Evolutionary conservation across 441 rosid genomes (phyloP), one percentile per base, ranked within the genome.

Genomic region (Codiaeum variegatum): DNA sequence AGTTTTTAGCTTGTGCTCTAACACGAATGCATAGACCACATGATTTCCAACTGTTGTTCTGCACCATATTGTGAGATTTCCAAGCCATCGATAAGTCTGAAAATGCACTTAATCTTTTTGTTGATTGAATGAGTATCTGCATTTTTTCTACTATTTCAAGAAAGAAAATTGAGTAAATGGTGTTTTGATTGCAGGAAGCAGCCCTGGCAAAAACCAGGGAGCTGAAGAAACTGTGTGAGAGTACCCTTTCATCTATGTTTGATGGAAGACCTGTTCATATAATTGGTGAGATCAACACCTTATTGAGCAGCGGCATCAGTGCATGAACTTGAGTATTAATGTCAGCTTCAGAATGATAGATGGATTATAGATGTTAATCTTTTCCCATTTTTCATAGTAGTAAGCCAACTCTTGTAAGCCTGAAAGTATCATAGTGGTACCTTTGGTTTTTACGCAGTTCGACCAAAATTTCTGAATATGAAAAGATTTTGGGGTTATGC

Each of bases 241-340:
- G 83, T 40, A 85, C 88, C 34, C 92, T 93, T 62, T 91, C 98
- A 23, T 83, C 97, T 73, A 83, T 93, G 81, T 95, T 93, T 69
- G 93, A 95, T 34, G 98, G 99, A 80, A 89, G 99, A 75, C 99
- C 99, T 19, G 99, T 93, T 61, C 85, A 93, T 77, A 87, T 95
- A 76, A 93, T 94, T 29, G 99, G 98, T 70, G 97, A 93, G 86
- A 93, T 95, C 80, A 95, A 90, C 76, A 80, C 98, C 44, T 71
- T 95, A 71, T 73, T 95, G 87, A 90, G 77, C 78, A 80, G 91
- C 36, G 87, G 94, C 42, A 28, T 89, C 52, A 78, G 84, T 8
- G 85, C 81, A 26, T 83, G 76, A 80, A 76, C 72, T 62, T 32
- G 55, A 6, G 60, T 52, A n/a, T 52, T 26, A 31, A 8, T 49